Evolutionary conservation across 2,329 filamentous ascomycete species (phyloP).

Genomic region (Zarea fungicola): DNA sequence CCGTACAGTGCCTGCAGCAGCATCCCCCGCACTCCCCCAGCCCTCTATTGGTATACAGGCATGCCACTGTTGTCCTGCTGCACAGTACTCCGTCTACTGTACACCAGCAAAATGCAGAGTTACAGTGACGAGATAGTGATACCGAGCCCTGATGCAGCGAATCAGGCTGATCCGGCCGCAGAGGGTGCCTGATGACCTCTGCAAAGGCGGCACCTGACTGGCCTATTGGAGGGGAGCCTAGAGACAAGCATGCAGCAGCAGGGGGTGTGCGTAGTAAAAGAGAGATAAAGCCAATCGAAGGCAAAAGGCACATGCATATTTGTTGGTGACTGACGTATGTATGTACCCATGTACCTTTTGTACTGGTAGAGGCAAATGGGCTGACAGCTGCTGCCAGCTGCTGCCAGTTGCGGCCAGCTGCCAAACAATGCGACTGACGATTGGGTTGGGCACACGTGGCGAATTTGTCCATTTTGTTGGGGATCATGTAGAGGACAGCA

Average conservation of each 20-base stretch:
- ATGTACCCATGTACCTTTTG: no score
- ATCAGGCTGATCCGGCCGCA: slow-evolving; percentile 1
- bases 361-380: no score
- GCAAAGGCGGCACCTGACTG: slow-evolving; percentile 20
- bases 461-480: no score
- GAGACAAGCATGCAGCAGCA: neutral
- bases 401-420: no score
- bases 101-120: neutral
- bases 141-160: neutral
- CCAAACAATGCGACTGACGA: no score
- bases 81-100: neutral
- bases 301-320: neutral
- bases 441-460: no score
- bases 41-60: no score
- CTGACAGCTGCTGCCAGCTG: no score
- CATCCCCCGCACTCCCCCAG: no score
- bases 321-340: neutral
- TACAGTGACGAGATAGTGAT: neutral
- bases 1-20: no score
- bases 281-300: neutral
- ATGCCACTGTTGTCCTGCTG: no score
- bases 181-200: slow-evolving; percentile 6
- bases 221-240: slow-evolving; percentile 16
- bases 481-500: no score
- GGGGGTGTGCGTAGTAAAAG: slow-evolving; percentile 6